Evolutionary conservation across 75 land plant genomes (phyloP).

Genomic region (Cunninghamia lanceolata): DNA sequence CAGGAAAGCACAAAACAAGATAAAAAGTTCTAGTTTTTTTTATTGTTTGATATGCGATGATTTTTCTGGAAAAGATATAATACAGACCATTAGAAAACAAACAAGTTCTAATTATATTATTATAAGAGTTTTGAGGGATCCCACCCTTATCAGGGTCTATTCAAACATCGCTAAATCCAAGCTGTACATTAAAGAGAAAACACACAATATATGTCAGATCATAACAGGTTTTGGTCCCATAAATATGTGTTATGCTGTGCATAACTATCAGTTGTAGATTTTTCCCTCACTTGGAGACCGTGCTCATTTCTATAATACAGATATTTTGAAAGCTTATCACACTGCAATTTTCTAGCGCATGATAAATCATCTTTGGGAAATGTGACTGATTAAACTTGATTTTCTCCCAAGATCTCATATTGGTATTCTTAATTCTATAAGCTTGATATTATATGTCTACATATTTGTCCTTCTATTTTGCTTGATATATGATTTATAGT

Average conservation of each 20-base stretch:
- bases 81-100: neutral
- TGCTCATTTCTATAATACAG: neutral
- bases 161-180: neutral
- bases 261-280: neutral
- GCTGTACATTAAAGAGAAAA: neutral
- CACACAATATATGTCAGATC: neutral
- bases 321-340: neutral
- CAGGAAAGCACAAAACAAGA: no score
- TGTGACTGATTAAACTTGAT: neutral
- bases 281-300: neutral
- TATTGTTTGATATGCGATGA: neutral
- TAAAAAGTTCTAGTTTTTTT: neutral
- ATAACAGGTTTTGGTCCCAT: neutral
- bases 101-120: no score
- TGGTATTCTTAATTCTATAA: no score
- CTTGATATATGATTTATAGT: no score
- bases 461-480: no score
- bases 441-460: no score
- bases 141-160: neutral
- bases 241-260: neutral
- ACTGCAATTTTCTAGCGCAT: neutral
- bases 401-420: no score
- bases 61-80: neutral
- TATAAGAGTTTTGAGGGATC: neutral
- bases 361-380: neutral